phyloP scores from a whole-genome alignment of 768 basidiomycete species.

The Russula vinacea region DNA sequence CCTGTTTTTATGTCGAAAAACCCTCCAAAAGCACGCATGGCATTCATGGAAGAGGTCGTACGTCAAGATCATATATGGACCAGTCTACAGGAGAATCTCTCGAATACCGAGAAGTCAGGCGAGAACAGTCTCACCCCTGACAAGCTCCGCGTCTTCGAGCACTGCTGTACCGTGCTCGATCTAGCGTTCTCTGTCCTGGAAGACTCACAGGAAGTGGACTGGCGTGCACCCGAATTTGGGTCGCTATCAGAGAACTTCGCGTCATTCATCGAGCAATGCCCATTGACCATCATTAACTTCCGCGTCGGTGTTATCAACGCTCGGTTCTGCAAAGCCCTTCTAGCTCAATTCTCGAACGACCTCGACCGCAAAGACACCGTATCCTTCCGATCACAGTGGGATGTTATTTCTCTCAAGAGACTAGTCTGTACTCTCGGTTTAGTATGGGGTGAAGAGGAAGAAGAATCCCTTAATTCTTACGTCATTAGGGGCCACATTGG shows the following conservation, averaged over 20 bases:
- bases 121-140: neutral
- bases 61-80: slow-evolving; percentile 15
- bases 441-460: neutral
- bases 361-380: neutral
- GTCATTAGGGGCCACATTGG: slow-evolving; percentile 2
- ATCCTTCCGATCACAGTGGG: slow-evolving; percentile 18
- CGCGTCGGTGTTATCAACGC: slow-evolving; percentile 7
- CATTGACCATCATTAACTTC: slow-evolving; percentile 1
- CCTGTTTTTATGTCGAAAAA: neutral
- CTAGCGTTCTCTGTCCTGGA: neutral
- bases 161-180: slow-evolving; percentile 11
- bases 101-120: slow-evolving; percentile 1
- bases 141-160: slow-evolving; percentile 12
- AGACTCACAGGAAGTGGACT: slow-evolving; percentile 13
- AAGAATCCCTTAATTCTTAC: slow-evolving; percentile 4
- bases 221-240: slow-evolving; percentile 17
- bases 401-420: slow-evolving; percentile 13
- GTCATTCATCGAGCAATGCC: slow-evolving; percentile 1
- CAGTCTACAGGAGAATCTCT: slow-evolving; percentile 9
- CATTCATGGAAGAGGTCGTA: slow-evolving; percentile 6
- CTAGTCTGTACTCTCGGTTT: slow-evolving; percentile 4
- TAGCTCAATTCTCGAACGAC: slow-evolving; percentile 9
- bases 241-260: slow-evolving; percentile 14
- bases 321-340: slow-evolving; percentile 6
- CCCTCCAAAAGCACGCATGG: neutral